Percentiles rank a stretch among this genome's conserved stretches.
Conservation (phyloP, 768 basidiomycete genomes). For the Xerocomellus intermedius region DNA sequence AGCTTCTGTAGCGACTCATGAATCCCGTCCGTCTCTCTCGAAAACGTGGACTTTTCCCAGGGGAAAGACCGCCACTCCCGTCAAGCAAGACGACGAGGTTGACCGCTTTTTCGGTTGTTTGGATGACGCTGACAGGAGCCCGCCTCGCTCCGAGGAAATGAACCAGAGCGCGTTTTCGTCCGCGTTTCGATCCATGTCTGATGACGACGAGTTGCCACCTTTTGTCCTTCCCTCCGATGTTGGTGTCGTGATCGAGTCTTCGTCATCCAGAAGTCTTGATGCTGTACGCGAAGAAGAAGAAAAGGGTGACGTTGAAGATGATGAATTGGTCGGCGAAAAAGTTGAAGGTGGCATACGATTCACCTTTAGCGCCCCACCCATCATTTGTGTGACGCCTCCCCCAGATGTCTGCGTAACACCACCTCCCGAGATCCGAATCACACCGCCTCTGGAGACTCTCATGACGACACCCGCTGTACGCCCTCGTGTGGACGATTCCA, state of each 20-base stretch:
- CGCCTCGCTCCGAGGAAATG: conserved; percentile 47
- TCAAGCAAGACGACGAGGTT: conserved; percentile 43
- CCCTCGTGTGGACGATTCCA: background rate
- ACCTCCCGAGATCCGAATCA: conserved; percentile 26
- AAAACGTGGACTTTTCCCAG: conserved; percentile 70
- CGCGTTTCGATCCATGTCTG: conserved; percentile 47
- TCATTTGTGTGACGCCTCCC: conserved; percentile 29
- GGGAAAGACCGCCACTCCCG: conserved; percentile 23
- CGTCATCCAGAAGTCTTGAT: conserved; percentile 32
- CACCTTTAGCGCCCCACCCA: conserved; percentile 62
- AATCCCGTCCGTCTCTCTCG: conserved; percentile 47
- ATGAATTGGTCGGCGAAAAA: conserved; percentile 55
- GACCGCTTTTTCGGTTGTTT: conserved; percentile 78
- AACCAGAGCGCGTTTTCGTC: conserved; percentile 59
- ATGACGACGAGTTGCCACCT: conserved; percentile 47
- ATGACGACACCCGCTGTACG: conserved; percentile 21
- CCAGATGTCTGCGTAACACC: conserved; percentile 25
- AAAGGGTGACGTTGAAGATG: conserved; percentile 27
- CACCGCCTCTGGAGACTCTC: conserved; percentile 16
- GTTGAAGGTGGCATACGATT: conserved; percentile 71
- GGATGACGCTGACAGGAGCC: conserved; percentile 53
- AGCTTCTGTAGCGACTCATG: conserved; percentile 23
- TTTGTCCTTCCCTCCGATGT: conserved; percentile 49
- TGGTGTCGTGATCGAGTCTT: conserved; percentile 39
- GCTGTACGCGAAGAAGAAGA: conserved; percentile 44